Base-by-base conservation (phyloP, 2,329 filamentous ascomycete genomes). In the Beauveria bassiana region DNA sequence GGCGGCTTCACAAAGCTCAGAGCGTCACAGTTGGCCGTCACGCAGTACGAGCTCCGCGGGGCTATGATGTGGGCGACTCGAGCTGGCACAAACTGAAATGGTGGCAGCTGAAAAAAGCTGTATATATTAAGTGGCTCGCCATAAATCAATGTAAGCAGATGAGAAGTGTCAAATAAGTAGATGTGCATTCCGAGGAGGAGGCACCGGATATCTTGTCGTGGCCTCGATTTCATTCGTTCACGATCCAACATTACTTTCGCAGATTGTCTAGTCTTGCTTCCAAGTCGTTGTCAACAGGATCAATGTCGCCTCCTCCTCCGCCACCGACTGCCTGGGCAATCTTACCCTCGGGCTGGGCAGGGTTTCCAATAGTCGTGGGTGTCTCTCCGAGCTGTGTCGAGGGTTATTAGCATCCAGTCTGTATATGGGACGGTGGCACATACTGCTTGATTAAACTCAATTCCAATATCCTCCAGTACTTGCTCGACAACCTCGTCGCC, bases 401-500 rank as follows among this genome's bases (percentile, higher is more conserved):
- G 66, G 28, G 64, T 74, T 68, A 75, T 74, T 68, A 75, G 70
- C 52, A 43, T 54, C 24, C 43, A 18, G 40, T 24, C 16, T 5
- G 42, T 51, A 10, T 46, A 28, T 5, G n/a, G 8, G 1, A 14
- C 31, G 9, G 8, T 10, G 24, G 46, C 46, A 81, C 90, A 77
- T 81, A 98, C 93, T 68, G 90, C 82, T 76, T 95, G 90, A 68
- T 89, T 92, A 62, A 98, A 82, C 71, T 99, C 93, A 34, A 99
- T 87, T 59, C 95, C 95, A 72, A 99, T 96, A 77, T 98, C 95
- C 71, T 98, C 95, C 69, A 99, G 76, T 5, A 99, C 91, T 75
- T 97, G 92, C 69, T 96, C 96, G 40, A 99, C 92, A 14, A 98
- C 90, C 73, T 99, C 95, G 68, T 99, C 95, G 40, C 93, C 91